Base-by-base conservation (phyloP, 1,139 yeast species). In the Nakaseomyces uthaithaninus region DNA sequence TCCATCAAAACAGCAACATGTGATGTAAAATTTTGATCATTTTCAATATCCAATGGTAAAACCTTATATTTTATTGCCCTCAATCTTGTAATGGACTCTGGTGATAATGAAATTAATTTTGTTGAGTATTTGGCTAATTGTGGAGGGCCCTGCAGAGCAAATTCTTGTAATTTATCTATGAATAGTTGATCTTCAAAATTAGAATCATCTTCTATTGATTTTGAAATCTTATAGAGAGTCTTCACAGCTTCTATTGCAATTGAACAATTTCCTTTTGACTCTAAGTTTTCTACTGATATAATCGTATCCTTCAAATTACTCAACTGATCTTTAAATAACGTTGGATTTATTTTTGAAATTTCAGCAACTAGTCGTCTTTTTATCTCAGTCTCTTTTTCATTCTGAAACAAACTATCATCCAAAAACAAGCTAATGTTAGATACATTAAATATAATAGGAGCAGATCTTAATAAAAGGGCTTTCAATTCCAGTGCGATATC, bases 111-210 rank as follows among this genome's bases (percentile, higher is more conserved):
- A n/a, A 84, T 52, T 7, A 82, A 65, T 52, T 75, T 78, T 8
- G 77, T 64, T 0, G 89, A 72, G 55, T 79, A 83, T 52, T 72
- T 76, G 0, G 91, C 82, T 50, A 81, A 86, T 10, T 54, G 46
- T 1, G 85, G 75, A 1, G 73, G 61, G 0, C 93, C 93, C 2
- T 55, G 51, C 0, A 66, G 45, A 0, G 83, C 72, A 27, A 79
- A 60, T 1, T 61, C 57, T 37, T 67, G 63, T 38, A 80, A 55
- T 9, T 62, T 59, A 8, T 67, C 69, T 9, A 62, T 51, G 46
- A 76, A 75, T 7, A 53, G 55, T 0, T 52, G 43, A 33, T 63
- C 67, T 14, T 48, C 51, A 35, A 55, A 47, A 26, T 48, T 48
- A 6, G 62, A 38, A 22, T 51, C 55, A 5, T 54, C 55, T 20